phyloP scores from a whole-genome alignment of 2,329 filamentous ascomycete species.

The Colletotrichum destructivum region DNA sequence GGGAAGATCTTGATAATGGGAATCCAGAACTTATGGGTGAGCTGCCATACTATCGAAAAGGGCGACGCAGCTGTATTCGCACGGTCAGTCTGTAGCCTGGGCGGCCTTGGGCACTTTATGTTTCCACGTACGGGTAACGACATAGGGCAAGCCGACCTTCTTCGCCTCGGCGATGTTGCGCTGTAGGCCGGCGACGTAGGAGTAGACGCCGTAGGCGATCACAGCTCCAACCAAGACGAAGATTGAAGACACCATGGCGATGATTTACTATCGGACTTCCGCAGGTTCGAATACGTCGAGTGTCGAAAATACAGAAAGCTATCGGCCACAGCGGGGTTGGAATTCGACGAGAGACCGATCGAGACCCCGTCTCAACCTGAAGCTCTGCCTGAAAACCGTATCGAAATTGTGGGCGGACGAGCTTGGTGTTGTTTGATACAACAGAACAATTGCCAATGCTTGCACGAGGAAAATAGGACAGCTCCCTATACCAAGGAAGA shows the following conservation, averaged over 20 bases:
- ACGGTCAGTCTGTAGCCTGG: conserved; percentile 1
- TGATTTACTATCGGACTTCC: no score
- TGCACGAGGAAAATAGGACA: neutral
- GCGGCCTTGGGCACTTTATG: no score
- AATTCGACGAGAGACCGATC: neutral
- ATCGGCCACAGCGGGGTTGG: neutral
- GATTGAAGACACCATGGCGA: conserved; percentile 55
- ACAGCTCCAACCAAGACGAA: conserved; percentile 52
- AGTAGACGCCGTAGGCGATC: conserved; percentile 53
- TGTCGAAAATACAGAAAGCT: neutral
- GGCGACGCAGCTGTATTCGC: conserved; percentile 60
- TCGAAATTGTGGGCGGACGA: neutral
- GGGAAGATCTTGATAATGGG: conserved; percentile 71
- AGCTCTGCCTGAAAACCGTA: neutral
- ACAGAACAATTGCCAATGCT: neutral
- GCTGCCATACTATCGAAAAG: conserved; percentile 69
- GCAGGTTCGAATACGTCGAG: neutral
- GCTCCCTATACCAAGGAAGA: neutral
- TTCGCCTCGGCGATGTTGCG: conserved; percentile 66
- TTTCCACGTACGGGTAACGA: conserved; percentile 65
- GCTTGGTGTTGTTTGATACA: neutral
- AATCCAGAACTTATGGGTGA: conserved; percentile 68
- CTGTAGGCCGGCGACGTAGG: conserved; percentile 53
- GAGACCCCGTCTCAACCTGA: neutral
- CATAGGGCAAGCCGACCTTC: conserved; percentile 66